Evolutionary conservation across 352 stramenopile species (phyloP).

Genomic region (Phytopythium litorale): DNA sequence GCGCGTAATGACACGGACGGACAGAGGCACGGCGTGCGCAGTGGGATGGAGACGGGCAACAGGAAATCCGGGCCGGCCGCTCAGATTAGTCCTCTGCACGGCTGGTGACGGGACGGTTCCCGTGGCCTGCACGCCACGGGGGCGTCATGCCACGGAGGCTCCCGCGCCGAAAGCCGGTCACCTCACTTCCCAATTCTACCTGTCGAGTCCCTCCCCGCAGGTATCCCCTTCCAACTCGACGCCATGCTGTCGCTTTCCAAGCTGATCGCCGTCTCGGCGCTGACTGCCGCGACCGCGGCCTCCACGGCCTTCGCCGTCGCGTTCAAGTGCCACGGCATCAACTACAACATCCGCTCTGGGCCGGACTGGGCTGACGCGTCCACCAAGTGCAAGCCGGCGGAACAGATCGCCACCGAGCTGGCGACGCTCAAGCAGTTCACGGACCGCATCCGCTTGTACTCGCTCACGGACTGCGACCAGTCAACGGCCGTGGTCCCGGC

Average conservation of each 20-base stretch:
- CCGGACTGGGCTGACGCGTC: conserved; percentile 34
- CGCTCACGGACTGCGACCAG: conserved; percentile 49
- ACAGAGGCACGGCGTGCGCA: not conserved
- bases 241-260: conserved; percentile 10
- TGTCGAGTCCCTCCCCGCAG: not conserved
- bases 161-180: not conserved
- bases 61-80: not conserved
- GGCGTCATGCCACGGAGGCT: too few species aligned
- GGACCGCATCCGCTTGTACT: conserved; percentile 48
- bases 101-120: too few species aligned
- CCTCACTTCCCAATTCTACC: conserved; percentile 3
- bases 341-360: conserved; percentile 44
- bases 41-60: not conserved
- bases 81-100: not conserved
- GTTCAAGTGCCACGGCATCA: conserved; percentile 38
- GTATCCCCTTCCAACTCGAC: not conserved
- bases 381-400: conserved; percentile 54
- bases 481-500: conserved; percentile 29
- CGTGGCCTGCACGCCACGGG: too few species aligned
- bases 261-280: conserved; percentile 9
- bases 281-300: conserved; percentile 5
- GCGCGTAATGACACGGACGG: not conserved
- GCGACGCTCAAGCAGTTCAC: conserved; percentile 35
- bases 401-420: conserved; percentile 45
- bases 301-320: conserved; percentile 10